These are phyloP conservation scores for Trichoderma sp. DNA, from an alignment of 2,329 filamentous ascomycete species.

Conservation along the genomic window DNA sequence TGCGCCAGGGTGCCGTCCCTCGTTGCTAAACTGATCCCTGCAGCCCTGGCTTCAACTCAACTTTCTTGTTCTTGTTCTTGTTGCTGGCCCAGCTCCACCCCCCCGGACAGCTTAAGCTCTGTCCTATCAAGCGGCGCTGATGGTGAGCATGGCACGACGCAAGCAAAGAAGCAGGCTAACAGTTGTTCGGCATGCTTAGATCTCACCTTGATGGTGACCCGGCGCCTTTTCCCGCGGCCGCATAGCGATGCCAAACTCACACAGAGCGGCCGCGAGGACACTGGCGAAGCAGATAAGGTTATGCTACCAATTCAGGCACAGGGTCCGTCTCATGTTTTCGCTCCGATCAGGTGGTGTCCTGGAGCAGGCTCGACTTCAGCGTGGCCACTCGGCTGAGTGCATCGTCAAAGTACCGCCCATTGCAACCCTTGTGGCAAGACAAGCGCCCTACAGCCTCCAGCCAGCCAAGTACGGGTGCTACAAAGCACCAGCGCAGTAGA, in stretches of 20 bases:
- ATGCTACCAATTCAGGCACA: too few relatives aligned
- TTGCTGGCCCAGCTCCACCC: constrained; percentile 21
- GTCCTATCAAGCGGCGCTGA: constrained; percentile 11
- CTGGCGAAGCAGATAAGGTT: not conserved
- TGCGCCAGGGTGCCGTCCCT: constrained; percentile 12
- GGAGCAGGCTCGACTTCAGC: not conserved
- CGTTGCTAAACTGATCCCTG: constrained; percentile 8
- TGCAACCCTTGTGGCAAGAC: constrained; percentile 15
- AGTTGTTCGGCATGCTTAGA: constrained; percentile 20
- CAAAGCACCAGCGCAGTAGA: too few relatives aligned
- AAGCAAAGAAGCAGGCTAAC: constrained; percentile 10
- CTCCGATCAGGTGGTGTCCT: not conserved
- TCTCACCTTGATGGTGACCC: constrained; percentile 8
- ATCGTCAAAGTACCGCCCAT: not conserved
- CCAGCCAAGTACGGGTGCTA: too few relatives aligned
- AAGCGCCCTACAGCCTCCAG: not conserved
- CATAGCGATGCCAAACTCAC: not conserved
- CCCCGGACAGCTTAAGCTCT: constrained; percentile 1
- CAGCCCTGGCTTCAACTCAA: not conserved
- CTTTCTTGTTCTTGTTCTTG: not conserved
- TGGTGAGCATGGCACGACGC: not conserved
- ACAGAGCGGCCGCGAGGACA: not conserved
- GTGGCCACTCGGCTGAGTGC: not conserved
- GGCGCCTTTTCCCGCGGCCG: constrained; percentile 5
- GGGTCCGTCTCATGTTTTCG: not conserved